Evolutionary conservation across 2,329 filamentous ascomycete genomes (phyloP), one percentile per base, ranked within the genome.

Genomic region (Xylariaceae sp.): DNA sequence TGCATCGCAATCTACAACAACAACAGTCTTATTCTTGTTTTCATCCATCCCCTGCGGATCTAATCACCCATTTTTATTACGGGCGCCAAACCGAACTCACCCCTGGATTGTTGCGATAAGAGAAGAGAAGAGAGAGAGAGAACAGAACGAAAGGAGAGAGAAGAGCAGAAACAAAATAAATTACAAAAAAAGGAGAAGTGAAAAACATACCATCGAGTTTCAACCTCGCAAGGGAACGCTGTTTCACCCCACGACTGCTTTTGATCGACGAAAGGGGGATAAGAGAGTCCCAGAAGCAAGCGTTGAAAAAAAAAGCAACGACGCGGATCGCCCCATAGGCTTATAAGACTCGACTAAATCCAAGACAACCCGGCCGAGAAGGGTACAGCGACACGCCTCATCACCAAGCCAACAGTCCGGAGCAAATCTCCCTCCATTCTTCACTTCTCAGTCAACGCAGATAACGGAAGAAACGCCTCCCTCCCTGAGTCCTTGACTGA

Each of bases 321-420:
- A 59, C 41, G 52, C 23, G 64, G 59, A 65, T 65, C 56, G 57
- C 60, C 55, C 60, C 60, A 63, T 59, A 30, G 23, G 23, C 4
- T 30, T 30, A 30, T 30, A 30, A 67, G 64, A 67, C 58, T 65
- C 59, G 60, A 65, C 58, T 59, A 60, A 57, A 61, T 64, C 64
- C 68, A 68, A 70, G 69, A 70, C 68, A 71, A 61, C 4, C 56
- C 50, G 58, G 44, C 58, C 61, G 58, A 57, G 65, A 66, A 65
- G 51, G 59, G 53, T 30, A 57, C 50, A 54, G 54, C 60, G 50
- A 56, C 34, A 64, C 56, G 57, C 61, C 55, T 53, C 59, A 56
- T 61, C 51, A 51, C 30, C 56, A 61, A 61, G 59, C 62, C 61
- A 60, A 39, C 51, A 51, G 23, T 51, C 44, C 35, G 3, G 44